Evolutionary conservation across 306 rosid species (phyloP).

Genomic region (Mimosa bimucronata): DNA sequence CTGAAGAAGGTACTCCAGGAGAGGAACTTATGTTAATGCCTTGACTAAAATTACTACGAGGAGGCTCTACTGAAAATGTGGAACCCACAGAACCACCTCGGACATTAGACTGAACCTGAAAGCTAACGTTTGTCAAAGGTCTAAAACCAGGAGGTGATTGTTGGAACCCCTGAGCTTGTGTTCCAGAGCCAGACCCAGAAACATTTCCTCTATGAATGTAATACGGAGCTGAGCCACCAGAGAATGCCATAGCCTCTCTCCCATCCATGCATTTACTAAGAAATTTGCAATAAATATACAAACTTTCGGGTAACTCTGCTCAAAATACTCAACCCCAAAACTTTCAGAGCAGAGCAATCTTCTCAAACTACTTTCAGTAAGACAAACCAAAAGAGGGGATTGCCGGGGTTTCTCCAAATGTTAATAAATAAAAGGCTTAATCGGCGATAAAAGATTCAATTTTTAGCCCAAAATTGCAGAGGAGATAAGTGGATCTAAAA

Average conservation of each 20-base stretch:
- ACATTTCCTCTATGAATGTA: slow-evolving; percentile 83
- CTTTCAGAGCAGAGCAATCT: neutral
- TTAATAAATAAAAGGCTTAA: slow-evolving; percentile 16
- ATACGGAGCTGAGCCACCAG: slow-evolving; percentile 83
- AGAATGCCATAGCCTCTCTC: slow-evolving; percentile 88
- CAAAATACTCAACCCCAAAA: slow-evolving; percentile 36
- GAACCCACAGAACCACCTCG: slow-evolving; percentile 58
- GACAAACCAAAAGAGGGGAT: slow-evolving; percentile 32
- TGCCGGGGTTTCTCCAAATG: slow-evolving; percentile 34
- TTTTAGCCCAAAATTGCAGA: slow-evolving; percentile 25
- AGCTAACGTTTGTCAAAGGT: slow-evolving; percentile 57
- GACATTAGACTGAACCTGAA: slow-evolving; percentile 65
- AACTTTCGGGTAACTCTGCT: slow-evolving; percentile 30
- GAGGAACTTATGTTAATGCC: slow-evolving; percentile 51
- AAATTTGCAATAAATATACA: slow-evolving; percentile 35
- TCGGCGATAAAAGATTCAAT: slow-evolving; percentile 31
- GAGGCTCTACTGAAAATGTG: slow-evolving; percentile 61
- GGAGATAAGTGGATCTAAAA: slow-evolving; percentile 31
- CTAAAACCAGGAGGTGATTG: slow-evolving; percentile 77
- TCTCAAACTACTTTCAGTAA: slow-evolving; percentile 13
- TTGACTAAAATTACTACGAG: slow-evolving; percentile 60
- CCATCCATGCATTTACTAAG: slow-evolving; percentile 97
- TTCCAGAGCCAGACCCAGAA: slow-evolving; percentile 72
- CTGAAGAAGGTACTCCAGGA: slow-evolving; percentile 53
- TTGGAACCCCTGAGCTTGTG: slow-evolving; percentile 65